Evolutionary conservation across 2,329 filamentous ascomycete genomes (phyloP).

Genomic region (Erysiphe pulchra): DNA sequence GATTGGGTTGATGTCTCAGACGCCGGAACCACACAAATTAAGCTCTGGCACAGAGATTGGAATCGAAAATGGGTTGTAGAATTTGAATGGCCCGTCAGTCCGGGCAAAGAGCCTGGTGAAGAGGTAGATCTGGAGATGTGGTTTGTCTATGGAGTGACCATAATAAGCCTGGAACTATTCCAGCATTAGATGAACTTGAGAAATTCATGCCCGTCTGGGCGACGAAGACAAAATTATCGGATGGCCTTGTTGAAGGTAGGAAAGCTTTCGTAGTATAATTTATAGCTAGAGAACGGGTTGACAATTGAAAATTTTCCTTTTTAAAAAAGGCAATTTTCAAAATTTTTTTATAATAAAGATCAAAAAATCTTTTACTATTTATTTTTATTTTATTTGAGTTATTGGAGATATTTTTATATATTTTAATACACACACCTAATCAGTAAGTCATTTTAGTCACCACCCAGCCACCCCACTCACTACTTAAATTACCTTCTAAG

Average conservation of each 20-base stretch:
- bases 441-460: too few species aligned
- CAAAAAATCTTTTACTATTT: too few species aligned
- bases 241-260: slow-evolving; percentile 60
- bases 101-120: slow-evolving; percentile 12
- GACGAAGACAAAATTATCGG: slow-evolving; percentile 44
- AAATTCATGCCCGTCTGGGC: slow-evolving; percentile 62
- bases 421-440: too few species aligned
- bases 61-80: slow-evolving; percentile 45
- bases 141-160: slow-evolving; percentile 75
- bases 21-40: slow-evolving; percentile 38
- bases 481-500: too few species aligned
- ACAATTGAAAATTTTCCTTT: background rate
- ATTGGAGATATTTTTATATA: too few species aligned
- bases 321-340: too few species aligned
- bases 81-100: slow-evolving; percentile 28
- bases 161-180: slow-evolving; percentile 45
- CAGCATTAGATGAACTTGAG: slow-evolving; percentile 57
- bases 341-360: too few species aligned
- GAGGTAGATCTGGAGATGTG: slow-evolving; percentile 33
- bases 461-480: too few species aligned
- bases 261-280: slow-evolving; percentile 25
- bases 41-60: slow-evolving; percentile 67
- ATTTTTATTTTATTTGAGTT: too few species aligned
- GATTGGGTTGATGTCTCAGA: slow-evolving; percentile 35
- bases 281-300: too few species aligned